Percentiles rank a stretch among this genome's conserved stretches.
Conservation (phyloP, 1,284 basidiomycete genomes). For the Fomes fomentarius region DNA sequence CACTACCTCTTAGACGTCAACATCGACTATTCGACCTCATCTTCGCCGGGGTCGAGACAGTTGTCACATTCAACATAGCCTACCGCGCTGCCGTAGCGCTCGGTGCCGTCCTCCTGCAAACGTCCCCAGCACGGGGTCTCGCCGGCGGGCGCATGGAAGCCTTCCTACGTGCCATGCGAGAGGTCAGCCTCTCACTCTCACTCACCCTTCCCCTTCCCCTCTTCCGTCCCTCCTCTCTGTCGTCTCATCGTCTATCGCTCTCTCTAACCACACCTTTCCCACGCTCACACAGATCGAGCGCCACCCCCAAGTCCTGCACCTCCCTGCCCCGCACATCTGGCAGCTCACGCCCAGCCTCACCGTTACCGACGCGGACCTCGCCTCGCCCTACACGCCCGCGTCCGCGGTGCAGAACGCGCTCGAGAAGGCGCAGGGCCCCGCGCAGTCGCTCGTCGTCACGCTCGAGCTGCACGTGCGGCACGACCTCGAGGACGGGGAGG, state of each 20-base stretch:
- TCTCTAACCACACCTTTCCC: not conserved
- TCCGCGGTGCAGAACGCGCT: conserved; percentile 15
- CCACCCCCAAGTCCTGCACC: conserved; percentile 76
- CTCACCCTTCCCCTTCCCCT: not conserved
- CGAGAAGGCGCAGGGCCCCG: conserved; percentile 29
- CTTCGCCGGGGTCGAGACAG: conserved; percentile 73
- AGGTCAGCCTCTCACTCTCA: conserved; percentile 49
- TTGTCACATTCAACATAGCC: conserved; percentile 79
- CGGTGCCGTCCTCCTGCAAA: conserved; percentile 85
- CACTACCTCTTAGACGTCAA: conserved; percentile 46
- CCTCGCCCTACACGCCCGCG: conserved; percentile 18
- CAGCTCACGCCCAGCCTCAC: conserved; percentile 63
- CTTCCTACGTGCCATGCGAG: conserved; percentile 78
- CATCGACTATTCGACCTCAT: conserved; percentile 75
- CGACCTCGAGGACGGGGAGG: conserved; percentile 73
- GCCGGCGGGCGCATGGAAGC: conserved; percentile 72
- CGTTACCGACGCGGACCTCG: conserved; percentile 28
- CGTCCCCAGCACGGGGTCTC: conserved; percentile 69
- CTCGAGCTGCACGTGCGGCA: conserved; percentile 76
- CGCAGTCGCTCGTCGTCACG: conserved; percentile 74
- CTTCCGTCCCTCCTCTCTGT: not conserved
- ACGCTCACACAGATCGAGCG: conserved; percentile 61
- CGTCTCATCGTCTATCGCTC: not conserved
- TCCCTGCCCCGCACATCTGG: conserved; percentile 86
- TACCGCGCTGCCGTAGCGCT: conserved; percentile 81